Conservation (phyloP, 768 basidiomycete species). For the Leucosporidium creatinivorum region DNA sequence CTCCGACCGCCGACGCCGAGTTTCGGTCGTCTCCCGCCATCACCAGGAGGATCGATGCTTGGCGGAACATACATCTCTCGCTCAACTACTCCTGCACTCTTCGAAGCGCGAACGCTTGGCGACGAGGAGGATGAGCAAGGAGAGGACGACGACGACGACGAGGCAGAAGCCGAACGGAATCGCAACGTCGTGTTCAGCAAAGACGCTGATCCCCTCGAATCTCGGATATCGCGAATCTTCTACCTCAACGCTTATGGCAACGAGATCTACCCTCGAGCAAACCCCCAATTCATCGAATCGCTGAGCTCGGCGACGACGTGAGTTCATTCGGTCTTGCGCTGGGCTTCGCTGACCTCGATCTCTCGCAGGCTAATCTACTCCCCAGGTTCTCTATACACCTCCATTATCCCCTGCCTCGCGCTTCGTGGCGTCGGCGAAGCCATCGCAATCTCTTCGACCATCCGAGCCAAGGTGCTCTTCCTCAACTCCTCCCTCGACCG, state of each 20-base stretch:
- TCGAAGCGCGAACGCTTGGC: slow-evolving; percentile 28
- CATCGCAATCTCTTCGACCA: slow-evolving; percentile 15
- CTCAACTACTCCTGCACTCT: slow-evolving; percentile 25
- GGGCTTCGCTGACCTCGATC: neutral
- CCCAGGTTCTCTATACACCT: slow-evolving; percentile 33
- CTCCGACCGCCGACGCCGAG: neutral
- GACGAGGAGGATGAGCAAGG: slow-evolving; percentile 29
- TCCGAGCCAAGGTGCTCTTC: slow-evolving; percentile 29
- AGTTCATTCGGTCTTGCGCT: neutral
- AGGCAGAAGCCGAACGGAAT: neutral
- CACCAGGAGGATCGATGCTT: slow-evolving; percentile 1
- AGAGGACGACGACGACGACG: slow-evolving; percentile 23
- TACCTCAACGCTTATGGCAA: slow-evolving; percentile 32
- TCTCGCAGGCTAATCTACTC: slow-evolving; percentile 21
- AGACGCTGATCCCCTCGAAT: slow-evolving; percentile 11
- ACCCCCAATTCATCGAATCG: slow-evolving; percentile 20
- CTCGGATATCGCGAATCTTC: slow-evolving; percentile 27
- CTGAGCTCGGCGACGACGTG: slow-evolving; percentile 14
- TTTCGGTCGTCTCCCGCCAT: neutral
- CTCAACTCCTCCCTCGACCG: slow-evolving; percentile 31
- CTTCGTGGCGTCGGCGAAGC: slow-evolving; percentile 29
- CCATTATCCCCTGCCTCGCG: slow-evolving; percentile 33
- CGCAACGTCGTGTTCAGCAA: slow-evolving; percentile 32
- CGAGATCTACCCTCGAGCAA: slow-evolving; percentile 33
- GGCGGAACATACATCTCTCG: slow-evolving; percentile 6